These are phyloP conservation scores for Potentilla sterilis DNA, from an alignment of 306 rosid species.

Conservation along the genomic window DNA sequence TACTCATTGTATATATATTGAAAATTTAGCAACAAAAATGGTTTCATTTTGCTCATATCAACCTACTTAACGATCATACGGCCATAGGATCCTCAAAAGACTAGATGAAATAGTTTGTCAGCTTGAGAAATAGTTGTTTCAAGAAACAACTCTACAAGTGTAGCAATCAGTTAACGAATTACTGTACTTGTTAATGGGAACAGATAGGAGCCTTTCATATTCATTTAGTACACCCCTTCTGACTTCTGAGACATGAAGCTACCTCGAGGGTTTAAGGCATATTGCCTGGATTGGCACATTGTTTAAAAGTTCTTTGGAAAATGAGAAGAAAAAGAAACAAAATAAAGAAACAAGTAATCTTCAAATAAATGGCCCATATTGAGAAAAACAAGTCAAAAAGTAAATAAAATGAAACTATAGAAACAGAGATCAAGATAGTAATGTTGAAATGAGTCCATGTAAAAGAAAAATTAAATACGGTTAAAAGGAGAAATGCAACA, in stretches of 20 bases:
- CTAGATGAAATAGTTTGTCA: not conserved
- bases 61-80: too few species aligned
- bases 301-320: not conserved
- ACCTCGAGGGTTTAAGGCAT: not conserved
- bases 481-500: not conserved
- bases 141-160: not conserved
- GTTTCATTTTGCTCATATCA: not conserved
- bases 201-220: not conserved
- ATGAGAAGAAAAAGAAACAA: not conserved
- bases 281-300: not conserved
- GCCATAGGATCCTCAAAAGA: not conserved
- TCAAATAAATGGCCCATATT: not conserved
- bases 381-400: not conserved
- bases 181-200: not conserved
- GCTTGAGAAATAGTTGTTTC: not conserved
- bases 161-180: too few species aligned
- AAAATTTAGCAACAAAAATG: not conserved
- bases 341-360: not conserved
- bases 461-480: not conserved
- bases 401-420: not conserved
- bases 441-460: not conserved
- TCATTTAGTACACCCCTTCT: not conserved
- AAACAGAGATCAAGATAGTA: not conserved
- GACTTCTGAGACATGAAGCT: not conserved
- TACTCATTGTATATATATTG: too few species aligned